Evolutionary conservation across 441 rosid species (phyloP).

Genomic region (Brassica hybrid): DNA sequence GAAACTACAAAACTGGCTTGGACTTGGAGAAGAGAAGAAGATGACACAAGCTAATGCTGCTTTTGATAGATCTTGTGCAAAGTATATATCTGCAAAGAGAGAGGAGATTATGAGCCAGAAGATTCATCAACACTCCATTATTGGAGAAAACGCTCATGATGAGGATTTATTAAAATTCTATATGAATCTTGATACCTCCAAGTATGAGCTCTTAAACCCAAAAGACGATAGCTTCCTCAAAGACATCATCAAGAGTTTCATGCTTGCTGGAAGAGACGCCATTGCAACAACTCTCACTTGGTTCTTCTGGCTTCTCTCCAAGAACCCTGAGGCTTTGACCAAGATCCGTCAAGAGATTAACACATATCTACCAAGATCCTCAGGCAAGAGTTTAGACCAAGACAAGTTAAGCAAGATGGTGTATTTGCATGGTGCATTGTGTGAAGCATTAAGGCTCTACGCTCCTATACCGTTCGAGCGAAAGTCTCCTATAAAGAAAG

Average conservation of each 20-base stretch:
- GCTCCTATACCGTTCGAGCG: slow-evolving; percentile 46
- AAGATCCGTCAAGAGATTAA: slow-evolving; percentile 51
- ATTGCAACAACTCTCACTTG: slow-evolving; percentile 49
- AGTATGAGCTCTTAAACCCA: slow-evolving; percentile 25
- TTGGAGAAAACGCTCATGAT: slow-evolving; percentile 7
- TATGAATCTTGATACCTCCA: slow-evolving; percentile 34
- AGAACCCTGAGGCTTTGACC: slow-evolving; percentile 45
- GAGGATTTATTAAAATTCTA: slow-evolving; percentile 41
- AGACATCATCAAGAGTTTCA: slow-evolving; percentile 45
- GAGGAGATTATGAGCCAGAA: slow-evolving; percentile 3
- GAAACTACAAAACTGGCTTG: slow-evolving; percentile 40
- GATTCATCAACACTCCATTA: not conserved
- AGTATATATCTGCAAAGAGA: slow-evolving; percentile 34
- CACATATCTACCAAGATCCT: slow-evolving; percentile 3
- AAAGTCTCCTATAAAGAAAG: slow-evolving; percentile 33
- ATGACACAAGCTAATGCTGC: slow-evolving; percentile 33
- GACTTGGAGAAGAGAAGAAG: slow-evolving; percentile 44
- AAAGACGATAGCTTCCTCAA: slow-evolving; percentile 44
- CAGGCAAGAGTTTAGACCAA: slow-evolving; percentile 1
- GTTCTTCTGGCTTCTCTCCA: slow-evolving; percentile 49
- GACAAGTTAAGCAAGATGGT: slow-evolving; percentile 34
- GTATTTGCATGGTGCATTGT: slow-evolving; percentile 47
- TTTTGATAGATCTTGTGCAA: slow-evolving; percentile 24
- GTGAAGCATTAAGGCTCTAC: slow-evolving; percentile 45
- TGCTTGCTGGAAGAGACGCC: slow-evolving; percentile 55